Evolutionary conservation across 148 eudicot species (phyloP).

Genomic region (Vaccinium vitisidaea): DNA sequence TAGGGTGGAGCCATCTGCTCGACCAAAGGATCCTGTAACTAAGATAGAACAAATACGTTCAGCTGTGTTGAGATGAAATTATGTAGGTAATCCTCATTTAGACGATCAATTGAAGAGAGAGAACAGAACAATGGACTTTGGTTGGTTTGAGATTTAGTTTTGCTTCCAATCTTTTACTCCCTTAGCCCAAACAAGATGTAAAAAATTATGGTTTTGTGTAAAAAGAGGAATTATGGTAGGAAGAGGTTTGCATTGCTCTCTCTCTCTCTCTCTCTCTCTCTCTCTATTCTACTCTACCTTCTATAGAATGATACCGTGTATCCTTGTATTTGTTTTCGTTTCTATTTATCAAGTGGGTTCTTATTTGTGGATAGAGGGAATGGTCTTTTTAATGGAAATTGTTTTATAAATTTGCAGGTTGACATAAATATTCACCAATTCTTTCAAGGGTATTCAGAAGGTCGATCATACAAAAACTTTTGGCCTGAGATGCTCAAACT

Average conservation of each 20-base stretch:
- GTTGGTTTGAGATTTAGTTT: neutral
- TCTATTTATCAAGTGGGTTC: neutral
- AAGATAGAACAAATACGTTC: too few relatives aligned
- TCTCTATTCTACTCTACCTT: neutral
- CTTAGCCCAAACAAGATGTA: neutral
- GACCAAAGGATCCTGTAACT: too few relatives aligned
- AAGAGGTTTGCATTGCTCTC: neutral
- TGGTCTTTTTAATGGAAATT: neutral
- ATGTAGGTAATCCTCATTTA: neutral
- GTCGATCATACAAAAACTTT: neutral
- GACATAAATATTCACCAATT: constrained; percentile 51
- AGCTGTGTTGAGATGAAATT: neutral
- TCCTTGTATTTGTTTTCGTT: neutral
- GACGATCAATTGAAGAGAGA: neutral
- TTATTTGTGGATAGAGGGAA: neutral
- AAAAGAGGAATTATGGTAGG: neutral
- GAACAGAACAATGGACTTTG: neutral
- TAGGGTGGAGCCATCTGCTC: too few relatives aligned
- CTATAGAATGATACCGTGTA: neutral
- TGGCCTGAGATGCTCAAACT: constrained; percentile 68
- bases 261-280: too few relatives aligned
- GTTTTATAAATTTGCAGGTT: constrained; percentile 30
- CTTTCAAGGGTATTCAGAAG: constrained; percentile 45
- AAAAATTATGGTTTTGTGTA: neutral
- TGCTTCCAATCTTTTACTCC: neutral